Percentiles rank a stretch among this genome's conserved stretches.
Evolutionary conservation across 768 basidiomycete genomes (phyloP).

Genomic region (Naematelia encephala): DNA sequence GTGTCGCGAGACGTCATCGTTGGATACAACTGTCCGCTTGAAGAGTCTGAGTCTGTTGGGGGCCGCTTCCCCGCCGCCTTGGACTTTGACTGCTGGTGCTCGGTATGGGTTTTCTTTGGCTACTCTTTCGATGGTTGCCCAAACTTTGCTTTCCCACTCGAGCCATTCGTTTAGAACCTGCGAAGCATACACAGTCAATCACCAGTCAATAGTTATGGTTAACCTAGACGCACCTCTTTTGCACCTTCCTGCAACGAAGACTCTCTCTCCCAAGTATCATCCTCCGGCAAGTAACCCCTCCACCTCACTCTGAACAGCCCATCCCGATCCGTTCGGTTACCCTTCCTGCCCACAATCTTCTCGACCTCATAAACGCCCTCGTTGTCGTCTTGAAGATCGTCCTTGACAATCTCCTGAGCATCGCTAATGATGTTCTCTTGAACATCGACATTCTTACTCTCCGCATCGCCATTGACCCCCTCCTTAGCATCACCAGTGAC

Average conservation of each 20-base stretch:
- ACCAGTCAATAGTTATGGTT: too few relatives aligned
- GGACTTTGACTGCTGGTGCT: background rate
- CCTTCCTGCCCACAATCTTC: conserved; percentile 21
- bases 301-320: conserved; percentile 32
- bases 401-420: background rate
- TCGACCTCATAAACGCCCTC: conserved; percentile 31
- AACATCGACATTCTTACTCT: too few relatives aligned
- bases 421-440: conserved; percentile 7
- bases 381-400: too few relatives aligned
- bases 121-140: conserved; percentile 16
- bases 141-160: conserved; percentile 29
- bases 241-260: conserved; percentile 17
- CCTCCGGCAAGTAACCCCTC: conserved; percentile 33
- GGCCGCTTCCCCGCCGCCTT: background rate
- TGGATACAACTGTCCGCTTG: too few relatives aligned
- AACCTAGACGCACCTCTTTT: too few relatives aligned
- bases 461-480: background rate
- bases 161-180: conserved; percentile 28
- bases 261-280: conserved; percentile 33
- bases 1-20: too few relatives aligned
- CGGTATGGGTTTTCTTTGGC: conserved; percentile 6
- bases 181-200: background rate
- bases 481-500: conserved; percentile 16
- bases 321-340: conserved; percentile 17
- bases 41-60: too few relatives aligned